Base-by-base conservation (phyloP, 2,329 filamentous ascomycete species). In the Colletotrichum ledebouriae region DNA sequence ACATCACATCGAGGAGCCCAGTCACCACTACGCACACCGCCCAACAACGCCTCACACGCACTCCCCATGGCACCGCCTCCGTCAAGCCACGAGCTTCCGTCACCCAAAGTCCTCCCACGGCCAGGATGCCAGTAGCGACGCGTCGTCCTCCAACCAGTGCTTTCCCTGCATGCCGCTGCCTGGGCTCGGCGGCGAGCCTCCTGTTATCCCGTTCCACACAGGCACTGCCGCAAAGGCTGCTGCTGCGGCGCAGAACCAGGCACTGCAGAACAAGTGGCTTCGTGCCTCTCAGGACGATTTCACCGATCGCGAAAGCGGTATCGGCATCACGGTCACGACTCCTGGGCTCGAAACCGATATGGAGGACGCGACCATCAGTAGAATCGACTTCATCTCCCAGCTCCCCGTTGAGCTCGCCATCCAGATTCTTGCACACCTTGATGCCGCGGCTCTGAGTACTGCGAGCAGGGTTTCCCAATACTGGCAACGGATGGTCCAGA, bases 271-370 rank as follows among this genome's bases (percentile, higher is more conserved):
- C 46, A 79, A 81, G 57, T 82, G 83, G 78, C 74, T 87, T 7
- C 75, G 80, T 9, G 76, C 78, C 4, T 72, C 75, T 20, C 73
- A 74, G 2, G 84, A 87, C 2, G 84, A 85, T 17, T 72, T 69
- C 15, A 87, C 85, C 71, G 88, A 91, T 71, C 81, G 84, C 29
- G 88, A 91, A 77, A 90, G 89, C 72, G 88, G 88, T 20, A 89
- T 91, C 59, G 88, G 87, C 37, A 90, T 91, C 57, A 81, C 84
- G 1, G 77, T 89, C 2, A 84, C 84, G 1, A 76, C 82, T 17
- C 78, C 81, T 17, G 80, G 80, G 3, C 71, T 76, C 1, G 79
- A 80, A 29, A 76, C 77, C 4, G 80, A 82, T 15, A 75, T 78
- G 1, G 75, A 78, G 37, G 79, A 80, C 34, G 73, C 78, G 20